Evolutionary conservation across 2,329 filamentous ascomycete species (phyloP), one percentile per base, ranked within the genome.

Genomic region (Calonectria pseudoturangicola): DNA sequence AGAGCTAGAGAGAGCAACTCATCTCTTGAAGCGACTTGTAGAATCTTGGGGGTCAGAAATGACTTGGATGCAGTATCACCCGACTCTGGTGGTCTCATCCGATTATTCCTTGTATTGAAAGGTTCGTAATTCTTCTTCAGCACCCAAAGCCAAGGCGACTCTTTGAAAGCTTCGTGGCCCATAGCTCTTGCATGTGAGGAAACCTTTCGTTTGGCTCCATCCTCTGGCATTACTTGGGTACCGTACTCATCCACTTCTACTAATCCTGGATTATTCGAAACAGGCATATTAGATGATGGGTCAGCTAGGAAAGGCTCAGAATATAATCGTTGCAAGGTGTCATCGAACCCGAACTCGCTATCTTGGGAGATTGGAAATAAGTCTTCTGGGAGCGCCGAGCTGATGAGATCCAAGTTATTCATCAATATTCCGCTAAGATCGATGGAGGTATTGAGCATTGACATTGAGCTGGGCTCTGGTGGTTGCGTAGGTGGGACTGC

Each of bases 111-210:
- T 9, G 54, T 6, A 15, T 33, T 25, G 9, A 5, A 25, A 27
- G 15, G 4, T 5, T 33, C 36, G 16, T 58, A 25, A 21, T 27
- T 58, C 21, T 58, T 36, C 5, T 18, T 16, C 2, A 33, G 25
- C 9, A 58, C 13, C 54, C 54, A 58, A 10, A 58, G 7, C 54
- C 54, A 58, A 27, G 54, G 54, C 8, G 54, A 58, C 9, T 58
- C 33, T 12, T 58, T 58, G 54, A 27, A 58, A 1, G 33, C n/a
- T 27, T 58, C 33, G 12, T 58, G 16, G 15, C 54, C 54, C 54
- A 58, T 41, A 7, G 33, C 33, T 41, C 33, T 39, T 1, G 54
- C 54, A 58, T 18, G 36, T 2, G 18, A 3, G 0, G 33, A 16
- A 8, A 41, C n/a, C 39, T 13, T 21, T 3, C n/a, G 21, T 16